Evolutionary conservation across 768 basidiomycete genomes (phyloP).

Genomic region (Hemileccinum rubropunctum): DNA sequence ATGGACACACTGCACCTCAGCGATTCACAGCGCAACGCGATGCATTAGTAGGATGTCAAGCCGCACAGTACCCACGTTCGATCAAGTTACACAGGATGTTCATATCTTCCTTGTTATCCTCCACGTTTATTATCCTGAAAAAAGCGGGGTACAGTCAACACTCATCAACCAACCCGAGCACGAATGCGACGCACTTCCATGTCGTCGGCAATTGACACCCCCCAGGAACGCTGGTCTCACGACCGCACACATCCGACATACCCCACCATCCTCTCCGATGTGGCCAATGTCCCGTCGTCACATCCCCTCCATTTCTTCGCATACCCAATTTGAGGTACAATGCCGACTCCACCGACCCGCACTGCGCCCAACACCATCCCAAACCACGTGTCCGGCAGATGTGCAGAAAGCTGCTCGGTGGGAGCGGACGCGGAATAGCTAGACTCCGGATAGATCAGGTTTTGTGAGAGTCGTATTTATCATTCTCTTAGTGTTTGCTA

Average conservation of each 20-base stretch:
- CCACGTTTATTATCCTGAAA: conserved; percentile 27
- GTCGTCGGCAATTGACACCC: conserved; percentile 44
- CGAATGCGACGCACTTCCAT: conserved; percentile 40
- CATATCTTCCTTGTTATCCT: conserved; percentile 36
- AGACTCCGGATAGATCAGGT: too few species aligned
- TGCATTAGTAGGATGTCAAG: background rate
- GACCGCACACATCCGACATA: background rate
- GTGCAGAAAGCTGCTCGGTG: conserved; percentile 39
- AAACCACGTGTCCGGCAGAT: conserved; percentile 50
- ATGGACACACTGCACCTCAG: conserved; percentile 43
- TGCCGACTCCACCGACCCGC: conserved; percentile 44
- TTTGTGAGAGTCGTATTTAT: too few species aligned
- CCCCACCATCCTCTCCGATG: conserved; percentile 18
- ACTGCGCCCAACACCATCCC: conserved; percentile 60
- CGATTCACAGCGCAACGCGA: conserved; percentile 30
- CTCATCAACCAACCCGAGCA: too few species aligned
- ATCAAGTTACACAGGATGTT: conserved; percentile 37
- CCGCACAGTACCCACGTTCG: conserved; percentile 33
- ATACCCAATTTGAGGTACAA: conserved; percentile 54
- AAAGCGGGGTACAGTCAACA: background rate
- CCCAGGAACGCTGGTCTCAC: conserved; percentile 50
- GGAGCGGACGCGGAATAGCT: too few species aligned
- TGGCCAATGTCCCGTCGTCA: conserved; percentile 51
- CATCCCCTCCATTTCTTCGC: conserved; percentile 48
- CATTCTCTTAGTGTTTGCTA: too few species aligned